These are phyloP conservation scores for Tricholoma flavovirens DNA, from an alignment of 768 basidiomycete species.

Conservation along the genomic window DNA sequence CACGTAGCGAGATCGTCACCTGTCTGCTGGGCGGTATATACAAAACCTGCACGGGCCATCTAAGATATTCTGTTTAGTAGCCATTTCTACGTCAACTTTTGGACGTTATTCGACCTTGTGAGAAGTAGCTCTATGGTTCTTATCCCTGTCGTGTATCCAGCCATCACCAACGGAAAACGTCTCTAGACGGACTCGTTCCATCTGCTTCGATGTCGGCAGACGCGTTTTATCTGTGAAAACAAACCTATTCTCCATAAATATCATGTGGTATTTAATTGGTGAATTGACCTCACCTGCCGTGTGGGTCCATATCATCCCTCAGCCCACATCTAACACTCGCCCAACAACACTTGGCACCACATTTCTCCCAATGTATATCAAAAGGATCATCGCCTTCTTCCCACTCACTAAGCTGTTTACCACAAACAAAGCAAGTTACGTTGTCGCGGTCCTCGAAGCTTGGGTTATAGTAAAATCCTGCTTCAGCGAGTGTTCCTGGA, in stretches of 20 bases:
- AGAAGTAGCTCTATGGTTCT: slow-evolving; percentile 64
- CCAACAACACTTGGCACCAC: slow-evolving; percentile 66
- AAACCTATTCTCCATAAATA: slow-evolving; percentile 38
- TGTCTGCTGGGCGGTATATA: slow-evolving; percentile 60
- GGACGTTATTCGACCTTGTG: slow-evolving; percentile 43
- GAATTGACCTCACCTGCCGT: slow-evolving; percentile 40
- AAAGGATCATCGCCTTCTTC: slow-evolving; percentile 81
- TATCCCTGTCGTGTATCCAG: slow-evolving; percentile 66
- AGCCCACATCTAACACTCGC: slow-evolving; percentile 73
- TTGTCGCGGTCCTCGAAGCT: slow-evolving; percentile 63
- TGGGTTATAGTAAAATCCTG: slow-evolving; percentile 85
- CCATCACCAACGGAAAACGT: slow-evolving; percentile 51
- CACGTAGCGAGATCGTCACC: slow-evolving; percentile 83
- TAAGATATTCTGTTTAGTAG: slow-evolving; percentile 23
- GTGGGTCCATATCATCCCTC: slow-evolving; percentile 47
- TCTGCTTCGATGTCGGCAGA: slow-evolving; percentile 56
- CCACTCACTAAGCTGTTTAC: slow-evolving; percentile 81
- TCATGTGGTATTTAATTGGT: neutral
- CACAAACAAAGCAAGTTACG: slow-evolving; percentile 81
- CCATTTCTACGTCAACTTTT: neutral
- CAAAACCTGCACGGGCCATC: slow-evolving; percentile 90
- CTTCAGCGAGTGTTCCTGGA: slow-evolving; percentile 71
- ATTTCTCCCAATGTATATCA: slow-evolving; percentile 72
- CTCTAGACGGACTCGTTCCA: slow-evolving; percentile 68
- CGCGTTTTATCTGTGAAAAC: slow-evolving; percentile 52